phyloP scores from a whole-genome alignment of 2,329 filamentous ascomycete species.

The Sporothrix protearum region DNA sequence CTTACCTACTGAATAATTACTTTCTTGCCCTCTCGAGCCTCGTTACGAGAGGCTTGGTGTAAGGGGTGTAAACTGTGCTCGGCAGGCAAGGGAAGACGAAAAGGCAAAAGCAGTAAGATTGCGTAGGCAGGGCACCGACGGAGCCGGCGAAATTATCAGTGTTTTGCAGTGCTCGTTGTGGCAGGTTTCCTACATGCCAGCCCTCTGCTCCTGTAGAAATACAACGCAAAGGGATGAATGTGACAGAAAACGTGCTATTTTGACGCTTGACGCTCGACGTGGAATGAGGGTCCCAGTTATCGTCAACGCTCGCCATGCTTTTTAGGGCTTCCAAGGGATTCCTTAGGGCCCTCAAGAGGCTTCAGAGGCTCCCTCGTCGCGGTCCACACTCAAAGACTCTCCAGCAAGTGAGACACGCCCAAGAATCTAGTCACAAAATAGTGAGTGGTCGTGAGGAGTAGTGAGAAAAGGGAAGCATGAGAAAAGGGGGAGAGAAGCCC shows the following conservation, averaged over 20 bases:
- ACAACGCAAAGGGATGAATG: background rate
- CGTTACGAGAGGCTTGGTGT: background rate
- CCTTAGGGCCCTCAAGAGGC: no score
- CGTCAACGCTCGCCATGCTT: background rate
- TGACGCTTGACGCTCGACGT: background rate
- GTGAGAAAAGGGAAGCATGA: background rate
- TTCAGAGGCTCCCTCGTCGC: background rate
- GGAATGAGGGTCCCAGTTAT: background rate
- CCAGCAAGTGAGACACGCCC: background rate
- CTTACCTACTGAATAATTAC: no score
- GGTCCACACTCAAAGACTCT: background rate
- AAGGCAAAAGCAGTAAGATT: no score
- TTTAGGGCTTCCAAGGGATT: background rate
- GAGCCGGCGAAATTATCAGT: background rate
- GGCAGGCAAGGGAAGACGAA: background rate
- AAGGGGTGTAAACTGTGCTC: background rate
- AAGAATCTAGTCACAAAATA: background rate
- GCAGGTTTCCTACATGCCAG: background rate
- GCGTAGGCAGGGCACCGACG: background rate
- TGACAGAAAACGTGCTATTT: background rate
- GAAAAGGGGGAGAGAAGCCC: background rate
- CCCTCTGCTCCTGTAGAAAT: background rate
- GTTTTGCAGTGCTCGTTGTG: background rate
- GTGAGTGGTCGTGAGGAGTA: background rate
- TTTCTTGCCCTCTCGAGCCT: background rate